A percentile compares a stretch with the other conserved stretches of the same genome.
Evolutionary conservation across 371 early-diverging fungal genomes (phyloP).

Genomic region (Dentiscutata heterogama): DNA sequence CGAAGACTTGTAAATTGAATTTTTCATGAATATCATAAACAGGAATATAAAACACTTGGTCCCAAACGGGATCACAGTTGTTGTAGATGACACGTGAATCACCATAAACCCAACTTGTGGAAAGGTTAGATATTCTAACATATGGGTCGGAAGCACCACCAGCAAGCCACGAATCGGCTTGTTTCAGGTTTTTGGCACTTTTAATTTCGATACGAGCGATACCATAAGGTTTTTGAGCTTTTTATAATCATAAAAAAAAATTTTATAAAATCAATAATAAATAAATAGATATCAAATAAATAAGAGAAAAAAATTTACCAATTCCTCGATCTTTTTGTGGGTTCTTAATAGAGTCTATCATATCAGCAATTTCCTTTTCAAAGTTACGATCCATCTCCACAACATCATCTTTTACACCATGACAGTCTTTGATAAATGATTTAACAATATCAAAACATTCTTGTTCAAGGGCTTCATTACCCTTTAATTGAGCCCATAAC

Average conservation of each 20-base stretch:
- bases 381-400: background rate
- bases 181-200: conserved; percentile 18
- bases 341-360: background rate
- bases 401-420: conserved; percentile 20
- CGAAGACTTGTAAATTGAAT: conserved; percentile 79
- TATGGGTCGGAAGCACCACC: conserved; percentile 87
- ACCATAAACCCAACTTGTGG: conserved; percentile 59
- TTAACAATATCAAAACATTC: conserved; percentile 29
- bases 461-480: conserved; percentile 20
- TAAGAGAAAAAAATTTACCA: background rate
- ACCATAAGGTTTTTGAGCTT: conserved; percentile 24
- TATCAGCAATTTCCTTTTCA: background rate
- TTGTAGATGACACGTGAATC: conserved; percentile 76
- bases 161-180: conserved; percentile 22
- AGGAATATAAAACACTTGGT: conserved; percentile 81
- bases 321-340: background rate
- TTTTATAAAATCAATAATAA: background rate
- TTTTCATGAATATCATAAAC: conserved; percentile 74
- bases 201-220: conserved; percentile 31
- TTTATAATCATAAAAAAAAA: background rate
- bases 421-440: conserved; percentile 3
- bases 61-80: conserved; percentile 87
- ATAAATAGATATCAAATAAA: background rate
- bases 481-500: conserved; percentile 43
- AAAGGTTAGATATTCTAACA: conserved; percentile 71